phyloP scores from a whole-genome alignment of 2,329 filamentous ascomycete species.

The Fusarium brevicatenulatum region DNA sequence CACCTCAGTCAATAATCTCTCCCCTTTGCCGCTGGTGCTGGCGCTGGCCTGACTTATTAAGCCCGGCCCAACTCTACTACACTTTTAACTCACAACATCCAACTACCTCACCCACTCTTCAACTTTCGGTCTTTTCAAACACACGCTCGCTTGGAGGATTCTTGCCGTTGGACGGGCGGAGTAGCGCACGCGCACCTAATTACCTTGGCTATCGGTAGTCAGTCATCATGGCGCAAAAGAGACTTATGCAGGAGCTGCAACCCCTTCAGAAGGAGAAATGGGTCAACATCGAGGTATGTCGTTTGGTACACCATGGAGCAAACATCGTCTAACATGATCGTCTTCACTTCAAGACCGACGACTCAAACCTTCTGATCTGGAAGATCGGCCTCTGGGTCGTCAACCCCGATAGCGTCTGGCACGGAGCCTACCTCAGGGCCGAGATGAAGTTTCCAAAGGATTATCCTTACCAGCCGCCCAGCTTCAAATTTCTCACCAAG shows the following conservation, averaged over 20 bases:
- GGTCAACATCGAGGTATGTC: slow-evolving; percentile 84
- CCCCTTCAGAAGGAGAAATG: slow-evolving; percentile 88
- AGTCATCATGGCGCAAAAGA: slow-evolving; percentile 67
- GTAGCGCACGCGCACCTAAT: not conserved
- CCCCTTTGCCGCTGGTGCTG: slow-evolving; percentile 34
- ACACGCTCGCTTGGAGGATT: slow-evolving; percentile 14
- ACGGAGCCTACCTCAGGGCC: slow-evolving; percentile 91
- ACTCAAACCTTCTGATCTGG: slow-evolving; percentile 90
- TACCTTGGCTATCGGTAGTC: not conserved
- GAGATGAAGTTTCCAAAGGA: slow-evolving; percentile 88
- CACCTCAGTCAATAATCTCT: not conserved
- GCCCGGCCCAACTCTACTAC: slow-evolving; percentile 28
- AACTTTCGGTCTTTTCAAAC: not conserved
- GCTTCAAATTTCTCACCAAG: slow-evolving; percentile 81
- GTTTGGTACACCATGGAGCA: not conserved
- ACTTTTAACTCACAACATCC: slow-evolving; percentile 13
- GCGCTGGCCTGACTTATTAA: slow-evolving; percentile 40
- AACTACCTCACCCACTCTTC: not conserved
- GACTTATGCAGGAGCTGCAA: slow-evolving; percentile 90
- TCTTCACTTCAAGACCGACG: slow-evolving; percentile 70
- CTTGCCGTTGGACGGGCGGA: not conserved
- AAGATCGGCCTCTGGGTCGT: slow-evolving; percentile 89
- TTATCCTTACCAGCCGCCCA: slow-evolving; percentile 89
- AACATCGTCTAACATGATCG: slow-evolving; percentile 15
- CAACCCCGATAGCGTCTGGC: slow-evolving; percentile 90